Evolutionary conservation across 2,329 filamentous ascomycete genomes (phyloP), one percentile per base, ranked within the genome.

Genomic region (Fonsecaea multimorphosa): DNA sequence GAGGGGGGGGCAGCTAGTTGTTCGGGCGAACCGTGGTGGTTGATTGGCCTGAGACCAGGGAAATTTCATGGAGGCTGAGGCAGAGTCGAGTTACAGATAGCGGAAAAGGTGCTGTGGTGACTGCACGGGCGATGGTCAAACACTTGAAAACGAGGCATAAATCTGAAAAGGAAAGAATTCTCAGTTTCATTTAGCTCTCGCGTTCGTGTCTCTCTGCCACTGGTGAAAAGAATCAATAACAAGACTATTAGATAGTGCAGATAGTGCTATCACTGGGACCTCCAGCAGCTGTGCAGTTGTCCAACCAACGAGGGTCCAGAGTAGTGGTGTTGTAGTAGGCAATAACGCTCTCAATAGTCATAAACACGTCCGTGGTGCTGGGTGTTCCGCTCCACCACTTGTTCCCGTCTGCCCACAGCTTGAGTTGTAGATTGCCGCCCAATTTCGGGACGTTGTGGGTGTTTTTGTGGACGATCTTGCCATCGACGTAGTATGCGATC

Each of bases 371-470:
- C 2, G 69, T 74, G 22, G 69, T 72, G 55, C 73, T 74, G 2
- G 73, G 72, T 44, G 57, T 58, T 11, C 74, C 72, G 57, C 68
- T 72, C 73, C 73, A 75, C 61, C 67, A 64, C 27, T 70, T 56
- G 63, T 69, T 73, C 11, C 73, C 73, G 51, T 75, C 73, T 16
- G 73, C 73, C 73, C 73, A 75, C n/a, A 75, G 61, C 53, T 74
- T 75, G 58, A 75, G 56, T 34, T 74, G 72, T 29, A 73, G 66
- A 36, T 64, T 69, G 32, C 74, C 74, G 31, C 67, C 63, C 34
- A 63, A 63, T 7, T 58, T 56, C 24, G 73, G 73, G 14, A 73
- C 63, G 27, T 69, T 64, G 12, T 65, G 40, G 19, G 46, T 49
- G 36, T 70, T 71, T 27, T 59, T 57, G 56, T 73, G 72, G 29